Percentiles rank a stretch among this genome's conserved stretches.
These are phyloP conservation scores for Panaeolus papilionaceus DNA, from an alignment of 768 basidiomycete species.

Conservation along the genomic window DNA sequence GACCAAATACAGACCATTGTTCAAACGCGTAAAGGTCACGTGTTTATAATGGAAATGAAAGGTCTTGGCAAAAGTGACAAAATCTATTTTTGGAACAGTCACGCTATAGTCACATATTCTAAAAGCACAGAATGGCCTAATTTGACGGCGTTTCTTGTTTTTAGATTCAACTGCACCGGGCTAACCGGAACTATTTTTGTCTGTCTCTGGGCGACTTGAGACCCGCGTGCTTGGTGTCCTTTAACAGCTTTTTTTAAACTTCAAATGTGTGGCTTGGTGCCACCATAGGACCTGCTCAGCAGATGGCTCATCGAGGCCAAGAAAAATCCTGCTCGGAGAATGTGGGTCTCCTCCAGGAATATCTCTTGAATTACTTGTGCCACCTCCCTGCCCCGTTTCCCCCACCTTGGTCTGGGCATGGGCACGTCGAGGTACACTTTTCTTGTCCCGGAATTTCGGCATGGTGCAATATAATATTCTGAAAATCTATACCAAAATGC, in stretches of 20 bases:
- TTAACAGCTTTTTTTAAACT: conserved; percentile 3
- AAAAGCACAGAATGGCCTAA: not conserved
- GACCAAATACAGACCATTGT: not conserved
- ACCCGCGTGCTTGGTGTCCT: conserved; percentile 5
- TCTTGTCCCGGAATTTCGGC: conserved; percentile 10
- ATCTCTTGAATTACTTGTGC: conserved; percentile 3
- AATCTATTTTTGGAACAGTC: conserved; percentile 22
- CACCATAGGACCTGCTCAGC: not conserved
- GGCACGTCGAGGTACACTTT: conserved; percentile 2
- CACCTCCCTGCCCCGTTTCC: not conserved
- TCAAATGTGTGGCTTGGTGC: not conserved
- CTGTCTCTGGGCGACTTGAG: conserved; percentile 12
- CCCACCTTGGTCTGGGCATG: conserved; percentile 10
- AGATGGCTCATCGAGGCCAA: not conserved
- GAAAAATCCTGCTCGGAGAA: conserved; percentile 10
- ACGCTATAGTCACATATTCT: not conserved
- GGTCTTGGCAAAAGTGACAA: conserved; percentile 18
- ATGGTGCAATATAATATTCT: not conserved
- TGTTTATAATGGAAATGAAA: conserved; percentile 6
- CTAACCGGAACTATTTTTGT: conserved; percentile 18
- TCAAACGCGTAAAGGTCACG: conserved; percentile 18
- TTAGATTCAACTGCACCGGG: conserved; percentile 16
- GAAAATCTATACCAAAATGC: conserved; percentile 1
- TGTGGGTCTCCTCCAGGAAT: conserved; percentile 7
- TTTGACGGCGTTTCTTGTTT: conserved; percentile 13